Base-by-base conservation (phyloP, 2,329 filamentous ascomycete genomes). In the Sporothrix schenckii region DNA sequence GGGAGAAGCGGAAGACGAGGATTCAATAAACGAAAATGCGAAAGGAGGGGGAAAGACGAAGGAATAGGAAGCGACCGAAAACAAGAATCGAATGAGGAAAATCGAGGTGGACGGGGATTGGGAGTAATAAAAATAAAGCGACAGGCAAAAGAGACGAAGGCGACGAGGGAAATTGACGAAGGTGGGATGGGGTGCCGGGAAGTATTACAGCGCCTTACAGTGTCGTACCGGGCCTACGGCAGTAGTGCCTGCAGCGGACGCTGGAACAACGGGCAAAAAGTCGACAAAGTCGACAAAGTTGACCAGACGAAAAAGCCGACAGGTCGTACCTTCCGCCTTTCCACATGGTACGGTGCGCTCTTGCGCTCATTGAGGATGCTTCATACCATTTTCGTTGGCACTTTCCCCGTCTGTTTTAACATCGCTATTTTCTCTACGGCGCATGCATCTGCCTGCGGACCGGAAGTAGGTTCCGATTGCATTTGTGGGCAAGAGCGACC, bases 31-130 rank as follows among this genome's bases (percentile, higher is more conserved):
- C 21, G 30, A 3, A 44, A 69, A 60, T 68, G 61, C 49, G 58
- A 47, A 49, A 54, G 27, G 19, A 44, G 68, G 66, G n/a, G 53
- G 47, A 49, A 53, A 60, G 19, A 47, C 21, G 58, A 63, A 34
- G 58, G 50, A 50, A 58, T 24, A 39, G 41, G 39, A 58, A 58
- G 63, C 39, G 63, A 21, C 9, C 27, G 19, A 14, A 39, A 58
- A 63, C 19, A 53, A 69, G 50, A 69, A 61, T 58, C 67, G 54
- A 49, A 63, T 19, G 54, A 68, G 56, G 56, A 34, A 67, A 47
- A 53, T 50, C 44, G 68, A 69, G 47, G 54, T 50, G 65, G 69
- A 71, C 52, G 67, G 61, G 67, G 65, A 70, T 70, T 52, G 60
- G 69, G 65, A 53, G 67, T 52, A 63, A 44, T 39, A 68, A 67